These are phyloP conservation scores for Casuarina glauca DNA, from an alignment of 306 rosid genomes.

Conservation along the genomic window DNA sequence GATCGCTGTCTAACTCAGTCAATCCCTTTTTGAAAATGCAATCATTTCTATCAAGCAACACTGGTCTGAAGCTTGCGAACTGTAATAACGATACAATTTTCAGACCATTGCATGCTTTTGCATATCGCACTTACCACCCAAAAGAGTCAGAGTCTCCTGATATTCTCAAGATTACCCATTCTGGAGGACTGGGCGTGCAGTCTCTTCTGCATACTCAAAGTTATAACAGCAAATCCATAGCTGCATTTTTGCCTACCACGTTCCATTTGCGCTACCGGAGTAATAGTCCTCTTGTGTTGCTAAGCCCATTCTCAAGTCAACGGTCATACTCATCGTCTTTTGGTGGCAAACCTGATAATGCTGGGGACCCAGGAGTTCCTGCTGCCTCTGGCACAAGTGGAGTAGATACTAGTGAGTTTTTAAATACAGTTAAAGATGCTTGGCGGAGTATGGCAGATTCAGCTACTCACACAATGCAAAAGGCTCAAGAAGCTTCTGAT, in stretches of 20 bases:
- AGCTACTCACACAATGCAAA: slow-evolving; percentile 49
- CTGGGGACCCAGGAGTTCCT: slow-evolving; percentile 40
- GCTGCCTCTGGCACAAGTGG: slow-evolving; percentile 52
- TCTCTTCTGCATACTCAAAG: slow-evolving; percentile 15
- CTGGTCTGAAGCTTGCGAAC: slow-evolving; percentile 25
- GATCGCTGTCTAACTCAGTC: slow-evolving; percentile 34
- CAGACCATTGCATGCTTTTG: slow-evolving; percentile 36
- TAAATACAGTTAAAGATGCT: slow-evolving; percentile 51
- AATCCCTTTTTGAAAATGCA: slow-evolving; percentile 26
- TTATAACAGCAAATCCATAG: slow-evolving; percentile 27
- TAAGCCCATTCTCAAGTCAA: slow-evolving; percentile 24
- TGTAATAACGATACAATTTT: slow-evolving; percentile 15
- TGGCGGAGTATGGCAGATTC: slow-evolving; percentile 66
- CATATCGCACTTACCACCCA: slow-evolving; percentile 18
- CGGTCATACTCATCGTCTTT: slow-evolving; percentile 47
- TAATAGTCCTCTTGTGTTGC: slow-evolving; percentile 36
- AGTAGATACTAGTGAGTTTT: slow-evolving; percentile 46
- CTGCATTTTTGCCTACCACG: slow-evolving; percentile 28
- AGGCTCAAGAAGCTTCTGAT: slow-evolving; percentile 66
- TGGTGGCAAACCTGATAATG: slow-evolving; percentile 44
- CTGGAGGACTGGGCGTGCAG: slow-evolving; percentile 24
- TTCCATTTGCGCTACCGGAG: slow-evolving; percentile 26
- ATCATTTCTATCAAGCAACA: slow-evolving; percentile 27
- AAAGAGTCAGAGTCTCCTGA: slow-evolving; percentile 25
- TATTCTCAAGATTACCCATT: slow-evolving; percentile 14